Evolutionary conservation across 192 early-diverging fungal species (phyloP), one percentile per base, ranked within the genome.

Genomic region (Coemansia sp.): DNA sequence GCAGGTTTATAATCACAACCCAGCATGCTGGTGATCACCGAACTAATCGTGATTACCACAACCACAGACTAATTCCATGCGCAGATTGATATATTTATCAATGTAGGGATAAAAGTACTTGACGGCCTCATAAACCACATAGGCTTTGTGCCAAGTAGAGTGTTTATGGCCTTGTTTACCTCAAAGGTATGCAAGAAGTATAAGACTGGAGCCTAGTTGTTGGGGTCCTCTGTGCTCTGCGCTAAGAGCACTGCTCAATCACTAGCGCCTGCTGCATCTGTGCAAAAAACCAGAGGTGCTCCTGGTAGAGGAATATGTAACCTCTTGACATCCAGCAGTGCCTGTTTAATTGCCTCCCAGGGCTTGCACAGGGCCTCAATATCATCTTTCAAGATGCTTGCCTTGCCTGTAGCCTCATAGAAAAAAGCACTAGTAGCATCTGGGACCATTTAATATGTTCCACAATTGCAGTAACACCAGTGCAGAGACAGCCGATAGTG

Each of bases 61-160:
- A n/a, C n/a, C n/a, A n/a, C n/a, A n/a, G n/a, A n/a, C n/a, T n/a
- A n/a, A n/a, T 27, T 72, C 63, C 6, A 78, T 65, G 2, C 42
- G 42, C 23, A 27, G 30, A 55, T 72, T 72, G 6, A 21, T 42
- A 3, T 67, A 69, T 0, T 70, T 59, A 27, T 73, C 76, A 0
- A 78, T 42, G 29, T 67, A 72, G 0, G 66, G 54, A 52, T 72
- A 78, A 29, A 78, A 73, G 24, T 66, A 30, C 24, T 60, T 59
- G 27, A 67, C 71, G 1, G 70, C 54, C 27, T 65, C 53, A 6
- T 62, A 39, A 0, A 70, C 59, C 0, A 65, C 66, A 4, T 50
- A 66, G 0, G 70, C 66, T 58, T 78, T 66, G 5, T 59, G 30
- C 62, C 64, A 78, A 0, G 65, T 63, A 0, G 70, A 61, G 8